Base-by-base conservation (phyloP, 1,284 basidiomycete genomes). In the Sanghuangporus sanghuang region DNA sequence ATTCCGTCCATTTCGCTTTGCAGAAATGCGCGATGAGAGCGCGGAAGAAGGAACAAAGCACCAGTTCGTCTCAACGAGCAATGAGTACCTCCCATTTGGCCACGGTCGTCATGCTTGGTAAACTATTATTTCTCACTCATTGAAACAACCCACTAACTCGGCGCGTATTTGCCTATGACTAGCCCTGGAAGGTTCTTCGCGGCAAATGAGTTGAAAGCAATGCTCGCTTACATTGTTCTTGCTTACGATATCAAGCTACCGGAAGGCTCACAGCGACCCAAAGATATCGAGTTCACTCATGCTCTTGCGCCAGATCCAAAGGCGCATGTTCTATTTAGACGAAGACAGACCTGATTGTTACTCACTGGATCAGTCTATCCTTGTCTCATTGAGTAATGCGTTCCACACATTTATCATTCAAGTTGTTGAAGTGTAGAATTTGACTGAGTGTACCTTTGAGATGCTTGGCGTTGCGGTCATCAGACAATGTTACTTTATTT, bases 121-220 rank as follows among this genome's bases (percentile, higher is more conserved):
- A 46, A 6, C 14, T 36, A 8, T 39, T 39, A 42, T 16, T 56
- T n/a, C n/a, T 32, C 14, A 18, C 39, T 58, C 14, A 12, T n/a
- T 46, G 16, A 46, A n/a, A n/a, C 21, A 14, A 16, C 44, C 6
- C 44, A n/a, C 44, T 46, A n/a, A 7, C n/a, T n/a, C 16, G 16
- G 16, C 7, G 16, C 11, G 4, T 14, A 9, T 38, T 44, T 59
- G 8, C 42, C 4, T 61, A 39, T 12, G 9, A 49, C 44, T 14
- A 74, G 79, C 62, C 79, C 79, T 5, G 79, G 79, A 3, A 72
- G 79, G 5, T 81, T 80, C 71, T 81, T 82, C 66, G 80, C 80
- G 0, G 76, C 74, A 14, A 77, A 73, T 62, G 77, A 78, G 67
- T 69, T 82, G 46, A 82, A 82, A 67, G 71, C 73, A 1, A 75